Conservation (phyloP, 2,329 filamentous ascomycete genomes). For the Pseudocercospora macadamiae region DNA sequence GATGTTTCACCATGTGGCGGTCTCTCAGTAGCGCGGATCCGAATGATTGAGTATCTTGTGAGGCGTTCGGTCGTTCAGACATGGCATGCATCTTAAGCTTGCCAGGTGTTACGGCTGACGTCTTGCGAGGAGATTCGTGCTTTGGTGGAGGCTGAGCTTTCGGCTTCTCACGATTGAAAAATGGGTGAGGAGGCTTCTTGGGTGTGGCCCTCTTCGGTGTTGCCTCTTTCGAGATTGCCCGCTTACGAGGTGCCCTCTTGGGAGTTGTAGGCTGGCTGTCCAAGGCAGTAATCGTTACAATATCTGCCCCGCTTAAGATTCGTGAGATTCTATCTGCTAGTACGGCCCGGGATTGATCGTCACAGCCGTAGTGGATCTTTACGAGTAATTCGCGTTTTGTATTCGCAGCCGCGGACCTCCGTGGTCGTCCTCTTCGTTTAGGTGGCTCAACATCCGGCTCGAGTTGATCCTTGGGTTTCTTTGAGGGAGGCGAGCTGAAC, state of each 20-base stretch:
- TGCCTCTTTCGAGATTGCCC: constrained; percentile 28
- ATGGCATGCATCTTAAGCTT: constrained; percentile 43
- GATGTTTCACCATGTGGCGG: constrained; percentile 57
- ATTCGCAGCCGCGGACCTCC: constrained; percentile 29
- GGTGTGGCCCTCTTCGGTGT: constrained; percentile 17
- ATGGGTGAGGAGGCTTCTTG: constrained; percentile 61
- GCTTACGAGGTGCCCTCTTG: constrained; percentile 11
- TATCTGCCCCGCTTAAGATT: constrained; percentile 56
- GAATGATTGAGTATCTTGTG: constrained; percentile 27
- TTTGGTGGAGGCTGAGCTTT: constrained; percentile 31
- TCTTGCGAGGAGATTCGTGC: constrained; percentile 35
- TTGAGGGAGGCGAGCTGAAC: constrained; percentile 47
- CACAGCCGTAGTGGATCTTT: constrained; percentile 56
- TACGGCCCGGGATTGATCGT: constrained; percentile 48
- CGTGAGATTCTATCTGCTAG: constrained; percentile 65
- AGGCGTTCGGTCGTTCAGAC: constrained; percentile 24
- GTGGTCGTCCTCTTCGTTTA: constrained; percentile 34
- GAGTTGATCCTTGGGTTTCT: constrained; percentile 30
- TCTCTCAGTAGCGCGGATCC: constrained; percentile 37
- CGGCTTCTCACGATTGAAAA: constrained; percentile 64
- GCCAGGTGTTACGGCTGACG: constrained; percentile 50
- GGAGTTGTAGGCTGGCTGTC: constrained; percentile 7
- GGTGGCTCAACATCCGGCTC: constrained; percentile 23
- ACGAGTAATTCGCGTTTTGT: constrained; percentile 30
- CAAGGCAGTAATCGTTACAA: background rate